These are phyloP conservation scores for Claviceps pusilla DNA, from an alignment of 2,329 filamentous ascomycete genomes.

Conservation along the genomic window DNA sequence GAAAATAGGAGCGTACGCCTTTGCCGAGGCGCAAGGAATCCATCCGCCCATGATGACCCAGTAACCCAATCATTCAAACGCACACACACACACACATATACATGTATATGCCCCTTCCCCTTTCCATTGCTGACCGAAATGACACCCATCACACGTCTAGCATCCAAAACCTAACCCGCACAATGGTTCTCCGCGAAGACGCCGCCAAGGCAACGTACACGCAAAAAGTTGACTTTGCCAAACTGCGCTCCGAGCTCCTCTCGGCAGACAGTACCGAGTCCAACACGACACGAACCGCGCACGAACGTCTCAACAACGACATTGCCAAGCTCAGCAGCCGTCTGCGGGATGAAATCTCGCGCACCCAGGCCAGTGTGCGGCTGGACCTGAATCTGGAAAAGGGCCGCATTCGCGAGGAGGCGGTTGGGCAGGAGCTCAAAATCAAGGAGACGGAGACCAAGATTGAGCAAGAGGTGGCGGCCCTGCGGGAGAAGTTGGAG, in stretches of 20 bases:
- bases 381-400: constrained; percentile 94
- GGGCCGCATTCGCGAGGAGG: constrained; percentile 88
- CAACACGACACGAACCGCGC: constrained; percentile 71
- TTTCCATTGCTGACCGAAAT: neutral
- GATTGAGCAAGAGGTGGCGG: constrained; percentile 94
- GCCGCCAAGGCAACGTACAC: constrained; percentile 65
- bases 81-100: too few relatives aligned
- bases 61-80: too few relatives aligned
- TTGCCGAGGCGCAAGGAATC: too few relatives aligned
- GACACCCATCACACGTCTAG: constrained; percentile 23
- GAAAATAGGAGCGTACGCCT: too few relatives aligned
- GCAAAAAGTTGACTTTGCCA: constrained; percentile 95
- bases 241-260: constrained; percentile 84
- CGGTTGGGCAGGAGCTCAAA: constrained; percentile 90
- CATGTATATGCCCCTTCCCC: neutral
- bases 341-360: constrained; percentile 80
- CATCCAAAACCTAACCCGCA: constrained; percentile 92
- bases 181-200: constrained; percentile 95
- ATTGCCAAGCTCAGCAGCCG: constrained; percentile 84
- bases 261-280: constrained; percentile 85
- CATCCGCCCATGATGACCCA: too few relatives aligned
- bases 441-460: constrained; percentile 97
- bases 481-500: constrained; percentile 79
- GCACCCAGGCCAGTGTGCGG: constrained; percentile 84
- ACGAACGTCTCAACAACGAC: constrained; percentile 88